Percentiles rank a stretch among this genome's conserved stretches.
Evolutionary conservation across 2,329 filamentous ascomycete genomes (phyloP).

Genomic region (Penicillium expansum): DNA sequence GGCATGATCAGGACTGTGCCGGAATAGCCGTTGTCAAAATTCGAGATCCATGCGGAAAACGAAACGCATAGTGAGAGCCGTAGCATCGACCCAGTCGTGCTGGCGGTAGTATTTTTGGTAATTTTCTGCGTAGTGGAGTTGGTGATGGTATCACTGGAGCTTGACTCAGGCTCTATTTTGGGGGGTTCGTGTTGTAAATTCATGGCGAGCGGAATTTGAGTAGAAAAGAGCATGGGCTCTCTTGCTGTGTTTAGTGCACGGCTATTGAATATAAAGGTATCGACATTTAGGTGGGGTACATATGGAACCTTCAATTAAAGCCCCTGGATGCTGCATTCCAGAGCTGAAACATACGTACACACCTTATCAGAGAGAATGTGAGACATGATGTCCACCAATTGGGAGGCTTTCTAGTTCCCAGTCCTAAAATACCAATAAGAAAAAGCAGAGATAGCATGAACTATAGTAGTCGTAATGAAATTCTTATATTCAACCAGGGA

Average conservation of each 20-base stretch:
- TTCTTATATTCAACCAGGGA: fast-evolving
- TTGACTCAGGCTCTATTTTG: slow-evolving; percentile 9
- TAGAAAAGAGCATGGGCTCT: neutral
- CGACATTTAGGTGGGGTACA: neutral
- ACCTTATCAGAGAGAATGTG: slow-evolving; percentile 18
- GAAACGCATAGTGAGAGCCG: slow-evolving; percentile 23
- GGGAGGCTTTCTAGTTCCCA: slow-evolving; percentile 6
- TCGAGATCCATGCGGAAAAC: slow-evolving; percentile 24
- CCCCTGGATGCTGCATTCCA: slow-evolving; percentile 14
- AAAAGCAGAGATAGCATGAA: neutral
- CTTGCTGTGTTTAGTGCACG: neutral
- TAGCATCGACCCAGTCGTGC: slow-evolving; percentile 20
- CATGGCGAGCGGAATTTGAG: neutral
- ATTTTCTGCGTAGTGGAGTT: neutral
- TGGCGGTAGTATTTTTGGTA: neutral
- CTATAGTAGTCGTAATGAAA: neutral
- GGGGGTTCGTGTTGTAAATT: neutral
- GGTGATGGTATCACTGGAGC: neutral
- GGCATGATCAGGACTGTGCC: slow-evolving; percentile 28
- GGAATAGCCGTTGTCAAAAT: slow-evolving; percentile 27
- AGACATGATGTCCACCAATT: neutral
- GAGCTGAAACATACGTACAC: slow-evolving; percentile 12
- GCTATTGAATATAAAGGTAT: neutral
- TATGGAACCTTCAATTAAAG: neutral
- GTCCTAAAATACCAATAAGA: neutral